A percentile compares a stretch with the other conserved stretches of the same genome.
phyloP scores from a whole-genome alignment of 148 eudicot genomes.

The Spergularia marina region DNA sequence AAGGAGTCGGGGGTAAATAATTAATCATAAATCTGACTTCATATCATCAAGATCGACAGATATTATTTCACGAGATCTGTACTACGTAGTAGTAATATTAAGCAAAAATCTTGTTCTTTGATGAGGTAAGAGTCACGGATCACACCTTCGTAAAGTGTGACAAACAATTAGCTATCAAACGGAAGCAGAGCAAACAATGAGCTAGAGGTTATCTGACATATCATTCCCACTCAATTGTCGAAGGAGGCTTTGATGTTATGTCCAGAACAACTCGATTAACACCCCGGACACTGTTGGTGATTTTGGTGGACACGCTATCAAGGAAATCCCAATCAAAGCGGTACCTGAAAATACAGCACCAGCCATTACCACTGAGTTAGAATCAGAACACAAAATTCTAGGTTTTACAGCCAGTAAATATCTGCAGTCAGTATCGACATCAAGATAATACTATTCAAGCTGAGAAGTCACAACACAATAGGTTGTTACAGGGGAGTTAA shows the following conservation, averaged over 20 bases:
- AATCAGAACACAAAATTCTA: not conserved
- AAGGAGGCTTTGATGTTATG: conserved; percentile 98
- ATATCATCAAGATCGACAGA: too few species aligned
- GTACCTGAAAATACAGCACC: conserved; percentile 55
- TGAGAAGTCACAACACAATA: too few species aligned
- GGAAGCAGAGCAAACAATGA: not conserved
- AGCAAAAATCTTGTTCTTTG: too few species aligned
- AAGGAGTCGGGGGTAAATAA: too few species aligned
- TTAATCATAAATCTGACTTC: too few species aligned
- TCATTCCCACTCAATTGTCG: conserved; percentile 98
- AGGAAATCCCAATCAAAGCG: conserved; percentile 80
- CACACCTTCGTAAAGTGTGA: not conserved
- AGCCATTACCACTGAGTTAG: not conserved
- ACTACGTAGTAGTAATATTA: too few species aligned
- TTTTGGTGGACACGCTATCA: conserved; percentile 67
- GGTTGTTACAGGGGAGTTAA: too few species aligned
- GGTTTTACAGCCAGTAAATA: not conserved
- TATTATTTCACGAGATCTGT: too few species aligned
- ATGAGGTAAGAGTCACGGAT: too few species aligned
- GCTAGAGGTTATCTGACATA: not conserved
- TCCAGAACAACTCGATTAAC: conserved; percentile 89
- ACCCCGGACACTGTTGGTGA: conserved; percentile 79
- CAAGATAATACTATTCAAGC: too few species aligned
- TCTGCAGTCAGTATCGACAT: not conserved
- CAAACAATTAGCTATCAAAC: conserved; percentile 15